phyloP scores from a whole-genome alignment of 2,329 filamentous ascomycete species.

The Cordyceps pruinosa region DNA sequence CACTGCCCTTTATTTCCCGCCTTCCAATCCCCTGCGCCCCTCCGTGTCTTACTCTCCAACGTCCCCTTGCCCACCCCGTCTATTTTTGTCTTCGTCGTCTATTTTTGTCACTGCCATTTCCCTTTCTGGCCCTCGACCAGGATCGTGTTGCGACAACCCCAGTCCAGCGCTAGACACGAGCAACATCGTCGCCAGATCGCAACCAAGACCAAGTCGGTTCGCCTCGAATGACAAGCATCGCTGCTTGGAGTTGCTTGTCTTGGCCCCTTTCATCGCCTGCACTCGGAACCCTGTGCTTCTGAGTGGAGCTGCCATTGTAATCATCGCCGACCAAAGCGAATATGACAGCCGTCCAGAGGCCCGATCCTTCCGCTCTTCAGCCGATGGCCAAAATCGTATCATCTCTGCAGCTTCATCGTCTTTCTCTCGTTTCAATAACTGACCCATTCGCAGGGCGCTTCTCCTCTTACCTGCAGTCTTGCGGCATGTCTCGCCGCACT shows the following conservation, averaged over 20 bases:
- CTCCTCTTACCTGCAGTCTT: not conserved
- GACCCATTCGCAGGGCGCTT: not conserved
- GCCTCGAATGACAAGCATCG: not conserved
- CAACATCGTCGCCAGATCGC: not conserved
- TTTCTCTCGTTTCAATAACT: not conserved
- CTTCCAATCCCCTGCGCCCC: not conserved
- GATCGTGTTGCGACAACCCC: not conserved
- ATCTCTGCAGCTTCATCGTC: not conserved
- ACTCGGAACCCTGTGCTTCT: not conserved
- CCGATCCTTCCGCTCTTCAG: not conserved
- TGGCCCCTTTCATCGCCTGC: not conserved
- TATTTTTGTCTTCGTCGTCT: slow-evolving; percentile 4
- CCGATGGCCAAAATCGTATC: not conserved
- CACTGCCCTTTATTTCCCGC: not conserved
- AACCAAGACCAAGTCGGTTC: not conserved
- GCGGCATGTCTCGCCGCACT: not conserved
- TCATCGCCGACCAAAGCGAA: not conserved
- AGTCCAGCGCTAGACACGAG: not conserved
- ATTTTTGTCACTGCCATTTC: slow-evolving; percentile 6
- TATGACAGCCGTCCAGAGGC: not conserved
- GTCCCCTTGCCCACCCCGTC: not conserved
- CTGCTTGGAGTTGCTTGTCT: not conserved
- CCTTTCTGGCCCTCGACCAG: not conserved
- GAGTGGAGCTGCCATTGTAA: not conserved
- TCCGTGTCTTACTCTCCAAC: slow-evolving; percentile 9